These are phyloP conservation scores for Pleodorina starrii DNA, from an alignment of 139 green algal genomes.

Conservation along the genomic window DNA sequence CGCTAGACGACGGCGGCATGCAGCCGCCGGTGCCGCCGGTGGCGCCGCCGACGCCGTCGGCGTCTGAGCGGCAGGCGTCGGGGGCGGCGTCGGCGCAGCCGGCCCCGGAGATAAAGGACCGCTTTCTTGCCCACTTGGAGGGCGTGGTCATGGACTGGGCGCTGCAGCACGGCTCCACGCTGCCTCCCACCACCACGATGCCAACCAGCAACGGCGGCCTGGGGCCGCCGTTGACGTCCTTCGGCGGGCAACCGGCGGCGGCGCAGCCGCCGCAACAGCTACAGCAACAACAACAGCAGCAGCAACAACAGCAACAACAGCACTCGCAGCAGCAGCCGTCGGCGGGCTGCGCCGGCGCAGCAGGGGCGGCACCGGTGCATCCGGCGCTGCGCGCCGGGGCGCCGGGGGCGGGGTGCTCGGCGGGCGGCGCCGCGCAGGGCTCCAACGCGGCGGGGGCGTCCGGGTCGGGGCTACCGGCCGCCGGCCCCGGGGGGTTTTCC, in stretches of 20 bases:
- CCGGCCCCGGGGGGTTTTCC: no score
- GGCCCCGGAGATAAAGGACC: conserved; percentile 58
- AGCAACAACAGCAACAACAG: not conserved
- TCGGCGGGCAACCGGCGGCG: not conserved
- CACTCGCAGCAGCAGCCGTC: no score
- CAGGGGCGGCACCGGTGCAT: no score
- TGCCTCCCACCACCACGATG: not conserved
- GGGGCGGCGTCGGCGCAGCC: no score
- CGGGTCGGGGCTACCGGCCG: not conserved
- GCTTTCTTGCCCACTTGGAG: conserved; percentile 62
- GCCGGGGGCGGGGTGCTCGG: no score
- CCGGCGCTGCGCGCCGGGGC: no score
- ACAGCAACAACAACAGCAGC: not conserved
- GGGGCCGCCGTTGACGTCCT: not conserved
- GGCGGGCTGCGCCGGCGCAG: no score
- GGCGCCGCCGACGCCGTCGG: not conserved
- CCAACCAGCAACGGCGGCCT: not conserved
- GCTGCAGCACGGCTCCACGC: conserved; percentile 31
- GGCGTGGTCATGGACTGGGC: conserved; percentile 41
- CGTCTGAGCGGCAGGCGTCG: not conserved
- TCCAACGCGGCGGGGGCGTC: not conserved
- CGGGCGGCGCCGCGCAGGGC: no score
- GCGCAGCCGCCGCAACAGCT: not conserved
- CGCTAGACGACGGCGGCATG: conserved; percentile 1
- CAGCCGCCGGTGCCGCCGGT: not conserved